A percentile compares a stretch with the other conserved stretches of the same genome.
These are phyloP conservation scores for Chlamydomonas sp. DNA, from an alignment of 139 green algal genomes.

Conservation along the genomic window DNA sequence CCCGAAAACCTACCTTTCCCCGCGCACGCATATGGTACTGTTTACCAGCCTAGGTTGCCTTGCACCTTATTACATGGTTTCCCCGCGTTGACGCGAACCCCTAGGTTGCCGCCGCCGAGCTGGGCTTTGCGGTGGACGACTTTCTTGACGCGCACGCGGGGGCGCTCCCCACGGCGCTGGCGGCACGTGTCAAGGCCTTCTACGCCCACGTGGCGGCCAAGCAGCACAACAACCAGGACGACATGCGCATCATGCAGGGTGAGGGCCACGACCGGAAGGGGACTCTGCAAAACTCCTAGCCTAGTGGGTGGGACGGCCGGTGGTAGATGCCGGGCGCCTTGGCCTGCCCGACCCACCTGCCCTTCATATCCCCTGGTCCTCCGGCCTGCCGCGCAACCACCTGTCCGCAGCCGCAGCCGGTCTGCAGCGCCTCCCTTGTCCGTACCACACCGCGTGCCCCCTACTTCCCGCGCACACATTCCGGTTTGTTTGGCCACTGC, in stretches of 20 bases:
- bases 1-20: neutral
- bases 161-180: neutral
- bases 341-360: too few relatives aligned
- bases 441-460: neutral
- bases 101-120: neutral
- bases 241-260: neutral
- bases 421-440: too few relatives aligned
- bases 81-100: neutral
- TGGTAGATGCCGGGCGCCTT: too few relatives aligned
- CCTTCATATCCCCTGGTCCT: too few relatives aligned
- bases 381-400: too few relatives aligned
- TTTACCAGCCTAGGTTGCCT: too few relatives aligned
- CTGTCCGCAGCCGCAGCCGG: too few relatives aligned
- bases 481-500: too few relatives aligned
- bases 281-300: too few relatives aligned
- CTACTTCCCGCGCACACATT: neutral
- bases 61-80: too few relatives aligned
- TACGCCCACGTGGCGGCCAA: neutral
- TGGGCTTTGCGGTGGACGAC: neutral
- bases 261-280: neutral
- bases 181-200: constrained; percentile 8
- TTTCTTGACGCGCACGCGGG: neutral
- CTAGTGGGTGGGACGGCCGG: too few relatives aligned
- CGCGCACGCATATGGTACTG: neutral
- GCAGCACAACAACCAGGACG: neutral